Percentiles rank a stretch among this genome's conserved stretches.
phyloP scores from a whole-genome alignment of 768 basidiomycete species.

The Russula virescens region DNA sequence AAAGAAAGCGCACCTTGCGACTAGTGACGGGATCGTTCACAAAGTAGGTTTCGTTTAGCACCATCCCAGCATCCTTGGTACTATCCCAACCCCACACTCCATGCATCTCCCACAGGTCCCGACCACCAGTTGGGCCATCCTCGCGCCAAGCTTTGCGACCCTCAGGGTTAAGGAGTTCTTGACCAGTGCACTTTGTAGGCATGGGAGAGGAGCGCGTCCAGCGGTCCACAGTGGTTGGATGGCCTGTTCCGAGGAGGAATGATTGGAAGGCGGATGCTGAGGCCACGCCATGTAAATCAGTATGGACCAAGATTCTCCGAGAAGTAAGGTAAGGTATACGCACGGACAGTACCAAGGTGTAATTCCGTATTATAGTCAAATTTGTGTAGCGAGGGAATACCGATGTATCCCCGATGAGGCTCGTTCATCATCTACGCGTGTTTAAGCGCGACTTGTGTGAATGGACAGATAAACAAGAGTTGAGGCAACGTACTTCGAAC shows the following conservation, averaged over 20 bases:
- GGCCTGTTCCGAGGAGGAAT: conserved; percentile 87
- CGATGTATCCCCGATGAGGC: conserved; percentile 89
- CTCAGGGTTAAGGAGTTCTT: conserved; percentile 53
- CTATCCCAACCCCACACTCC: conserved; percentile 90
- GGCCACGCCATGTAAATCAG: not conserved
- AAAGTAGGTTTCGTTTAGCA: conserved; percentile 84
- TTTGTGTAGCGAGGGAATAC: conserved; percentile 69
- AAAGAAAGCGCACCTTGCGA: conserved; percentile 42
- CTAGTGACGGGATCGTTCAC: conserved; percentile 57
- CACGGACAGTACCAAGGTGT: conserved; percentile 73
- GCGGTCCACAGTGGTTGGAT: conserved; percentile 69
- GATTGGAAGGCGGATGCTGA: conserved; percentile 80
- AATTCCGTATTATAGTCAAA: conserved; percentile 96
- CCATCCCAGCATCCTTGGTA: conserved; percentile 58
- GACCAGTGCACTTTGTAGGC: conserved; percentile 64
- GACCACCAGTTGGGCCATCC: conserved; percentile 66
- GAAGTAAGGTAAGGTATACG: conserved; percentile 31
- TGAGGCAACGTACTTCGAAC: conserved; percentile 60
- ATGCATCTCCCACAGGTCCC: conserved; percentile 86
- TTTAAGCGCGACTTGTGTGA: not conserved
- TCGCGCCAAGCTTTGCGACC: conserved; percentile 61
- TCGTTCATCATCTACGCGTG: conserved; percentile 78
- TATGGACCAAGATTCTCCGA: not conserved
- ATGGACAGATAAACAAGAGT: not conserved
- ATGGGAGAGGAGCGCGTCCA: conserved; percentile 87